Evolutionary conservation across 805 yeast species (phyloP), one percentile per base, ranked within the genome.

Genomic region (Scheffersomyces spartinae): DNA sequence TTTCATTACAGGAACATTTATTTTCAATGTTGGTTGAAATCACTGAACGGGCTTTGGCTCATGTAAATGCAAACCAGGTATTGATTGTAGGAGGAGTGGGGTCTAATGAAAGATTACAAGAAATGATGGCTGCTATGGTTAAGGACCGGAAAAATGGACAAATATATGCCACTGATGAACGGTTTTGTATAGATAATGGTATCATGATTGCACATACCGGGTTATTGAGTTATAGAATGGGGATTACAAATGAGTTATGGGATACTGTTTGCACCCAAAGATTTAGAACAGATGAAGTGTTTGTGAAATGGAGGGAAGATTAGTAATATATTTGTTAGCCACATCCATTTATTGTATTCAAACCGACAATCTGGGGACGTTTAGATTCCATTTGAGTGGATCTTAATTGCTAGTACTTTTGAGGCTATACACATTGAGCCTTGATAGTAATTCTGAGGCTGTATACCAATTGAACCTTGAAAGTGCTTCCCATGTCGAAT

Each of bases 141-240:
- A 50, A 65, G 23, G 97, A 86, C 42, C 62, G 98, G 36, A 55
- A 51, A 31, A 74, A 75, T 37, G 97, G 97, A 0, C 64, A 71
- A n/a, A 77, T 91, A 3, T 84, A 65, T 47, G 95, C 98, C 3
- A 91, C 98, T 0, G 98, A 91, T 50, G 97, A 91, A 45, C 56
- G 97, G 31, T 88, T 91, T 47, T 91, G 98, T 53, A 91, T 91
- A 22, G 98, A 91, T 47, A 91, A 91, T 44, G 98, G 98, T 7
- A 91, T 88, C 19, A 91, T 91, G 98, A 91, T 91, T 42, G 98
- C 98, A 1, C 98, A 91, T 43, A 97, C 98, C 0, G 98, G 98
- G 0, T 56, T 91, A 24, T 49, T 91, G 31, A 82, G 80, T 26
- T 85, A 73, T 44, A 63, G 97, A 39, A 79, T 76, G 65, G 95